phyloP scores from a whole-genome alignment of 495 filamentous ascomycete genomes.

The Neurospora sp. region DNA sequence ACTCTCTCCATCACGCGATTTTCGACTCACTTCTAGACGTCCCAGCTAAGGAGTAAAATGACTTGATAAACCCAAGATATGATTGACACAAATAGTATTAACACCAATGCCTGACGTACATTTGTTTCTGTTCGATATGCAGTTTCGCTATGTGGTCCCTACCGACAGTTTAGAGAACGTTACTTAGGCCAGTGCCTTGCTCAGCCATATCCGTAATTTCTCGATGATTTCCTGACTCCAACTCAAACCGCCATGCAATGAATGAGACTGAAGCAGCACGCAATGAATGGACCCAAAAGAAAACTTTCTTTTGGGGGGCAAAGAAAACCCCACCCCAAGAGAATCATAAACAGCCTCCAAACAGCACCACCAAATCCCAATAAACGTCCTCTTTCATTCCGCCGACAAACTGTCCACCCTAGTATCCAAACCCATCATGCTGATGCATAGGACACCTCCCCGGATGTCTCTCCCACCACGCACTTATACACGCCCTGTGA shows the following conservation, averaged over 20 bases:
- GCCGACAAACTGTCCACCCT: background rate
- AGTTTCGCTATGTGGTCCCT: background rate
- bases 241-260: background rate
- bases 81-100: background rate
- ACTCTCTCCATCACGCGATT: background rate
- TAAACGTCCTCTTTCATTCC: background rate
- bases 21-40: background rate
- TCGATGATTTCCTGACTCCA: background rate
- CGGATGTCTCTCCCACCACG: slow-evolving; percentile 42
- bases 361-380: background rate
- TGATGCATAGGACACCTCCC: slow-evolving; percentile 47
- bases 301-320: too few relatives aligned
- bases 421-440: slow-evolving; percentile 40
- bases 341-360: background rate
- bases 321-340: background rate
- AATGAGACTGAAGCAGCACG: background rate
- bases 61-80: background rate
- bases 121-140: background rate
- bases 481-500: slow-evolving; percentile 58
- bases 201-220: background rate
- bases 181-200: background rate
- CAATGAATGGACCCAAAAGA: background rate
- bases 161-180: background rate
- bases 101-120: background rate
- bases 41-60: background rate